Evolutionary conservation across 768 basidiomycete species (phyloP).

Genomic region (Nidularia sp.): DNA sequence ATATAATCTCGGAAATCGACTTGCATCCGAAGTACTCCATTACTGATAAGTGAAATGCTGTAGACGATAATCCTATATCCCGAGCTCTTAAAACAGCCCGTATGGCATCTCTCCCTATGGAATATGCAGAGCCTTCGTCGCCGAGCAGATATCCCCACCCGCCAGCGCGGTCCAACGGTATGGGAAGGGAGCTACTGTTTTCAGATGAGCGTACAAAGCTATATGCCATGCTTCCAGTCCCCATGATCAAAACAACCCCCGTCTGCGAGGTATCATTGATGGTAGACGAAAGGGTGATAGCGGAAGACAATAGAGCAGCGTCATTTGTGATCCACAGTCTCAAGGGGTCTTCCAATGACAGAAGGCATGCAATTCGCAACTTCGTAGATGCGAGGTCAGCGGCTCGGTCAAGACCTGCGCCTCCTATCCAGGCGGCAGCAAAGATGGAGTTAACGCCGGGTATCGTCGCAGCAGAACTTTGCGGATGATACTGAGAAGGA

Average conservation of each 20-base stretch:
- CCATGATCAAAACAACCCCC: slow-evolving; percentile 16
- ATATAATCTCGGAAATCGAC: slow-evolving; percentile 12
- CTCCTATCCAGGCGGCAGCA: slow-evolving; percentile 18
- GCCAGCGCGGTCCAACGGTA: slow-evolving; percentile 13
- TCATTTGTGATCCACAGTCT: slow-evolving; percentile 17
- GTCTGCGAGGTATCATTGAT: slow-evolving; percentile 4
- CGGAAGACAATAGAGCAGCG: slow-evolving; percentile 20
- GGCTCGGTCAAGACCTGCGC: slow-evolving; percentile 17
- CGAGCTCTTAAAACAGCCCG: slow-evolving; percentile 10
- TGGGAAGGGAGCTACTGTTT: slow-evolving; percentile 5
- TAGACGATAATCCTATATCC: slow-evolving; percentile 12
- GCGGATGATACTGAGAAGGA: slow-evolving; percentile 5
- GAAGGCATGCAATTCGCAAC: slow-evolving; percentile 6
- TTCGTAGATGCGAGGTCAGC: slow-evolving; percentile 13
- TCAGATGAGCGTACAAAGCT: slow-evolving; percentile 8
- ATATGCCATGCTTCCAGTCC: slow-evolving; percentile 19
- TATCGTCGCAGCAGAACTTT: neutral
- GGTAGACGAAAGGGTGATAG: slow-evolving; percentile 7
- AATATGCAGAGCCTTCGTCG: slow-evolving; percentile 20
- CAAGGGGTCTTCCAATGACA: slow-evolving; percentile 10
- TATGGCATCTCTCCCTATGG: slow-evolving; percentile 17
- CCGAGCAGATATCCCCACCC: slow-evolving; percentile 22
- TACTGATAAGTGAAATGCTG: slow-evolving; percentile 11
- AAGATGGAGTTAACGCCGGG: slow-evolving; percentile 6
- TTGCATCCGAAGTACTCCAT: slow-evolving; percentile 13